Conservation (phyloP, 2,329 filamentous ascomycete species). For the Sphaceloma murrayae region DNA sequence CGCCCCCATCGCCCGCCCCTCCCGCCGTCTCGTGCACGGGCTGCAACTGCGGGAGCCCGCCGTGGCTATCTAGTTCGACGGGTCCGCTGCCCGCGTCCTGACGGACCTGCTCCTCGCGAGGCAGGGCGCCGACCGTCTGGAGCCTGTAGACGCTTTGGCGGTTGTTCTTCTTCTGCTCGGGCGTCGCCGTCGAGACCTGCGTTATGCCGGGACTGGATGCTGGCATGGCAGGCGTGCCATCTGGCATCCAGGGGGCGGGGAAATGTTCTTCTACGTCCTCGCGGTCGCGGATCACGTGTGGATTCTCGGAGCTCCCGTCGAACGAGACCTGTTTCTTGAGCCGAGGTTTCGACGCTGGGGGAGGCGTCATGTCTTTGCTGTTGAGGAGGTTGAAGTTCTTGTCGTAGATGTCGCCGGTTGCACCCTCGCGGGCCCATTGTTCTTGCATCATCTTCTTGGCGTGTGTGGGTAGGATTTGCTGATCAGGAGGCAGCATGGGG, state of each 20-base stretch:
- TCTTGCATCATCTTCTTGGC: conserved; percentile 86
- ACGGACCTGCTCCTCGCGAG: conserved; percentile 6
- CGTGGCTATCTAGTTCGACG: conserved; percentile 1
- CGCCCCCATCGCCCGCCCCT: background rate
- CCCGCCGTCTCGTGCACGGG: background rate
- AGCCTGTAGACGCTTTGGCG: conserved; percentile 23
- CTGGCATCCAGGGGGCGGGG: conserved; percentile 1
- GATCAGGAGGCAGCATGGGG: conserved; percentile 82
- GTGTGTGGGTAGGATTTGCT: conserved; percentile 91
- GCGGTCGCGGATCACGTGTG: background rate
- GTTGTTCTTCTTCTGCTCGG: background rate
- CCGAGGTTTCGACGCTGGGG: conserved; percentile 6
- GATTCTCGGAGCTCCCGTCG: background rate
- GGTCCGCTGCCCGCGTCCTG: conserved; percentile 7
- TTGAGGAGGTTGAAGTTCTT: conserved; percentile 78
- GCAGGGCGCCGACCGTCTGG: conserved; percentile 23
- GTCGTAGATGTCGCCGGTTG: conserved; percentile 76
- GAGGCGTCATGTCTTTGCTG: conserved; percentile 40
- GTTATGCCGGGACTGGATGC: background rate
- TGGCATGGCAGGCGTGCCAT: background rate
- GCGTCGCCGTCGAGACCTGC: background rate
- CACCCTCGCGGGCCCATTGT: conserved; percentile 88
- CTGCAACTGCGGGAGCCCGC: conserved; percentile 6
- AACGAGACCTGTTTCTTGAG: background rate
- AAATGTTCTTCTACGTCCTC: conserved; percentile 2